Evolutionary conservation across 106 monocot genomes (phyloP).

Genomic region (Phalaenopsis equestris): DNA sequence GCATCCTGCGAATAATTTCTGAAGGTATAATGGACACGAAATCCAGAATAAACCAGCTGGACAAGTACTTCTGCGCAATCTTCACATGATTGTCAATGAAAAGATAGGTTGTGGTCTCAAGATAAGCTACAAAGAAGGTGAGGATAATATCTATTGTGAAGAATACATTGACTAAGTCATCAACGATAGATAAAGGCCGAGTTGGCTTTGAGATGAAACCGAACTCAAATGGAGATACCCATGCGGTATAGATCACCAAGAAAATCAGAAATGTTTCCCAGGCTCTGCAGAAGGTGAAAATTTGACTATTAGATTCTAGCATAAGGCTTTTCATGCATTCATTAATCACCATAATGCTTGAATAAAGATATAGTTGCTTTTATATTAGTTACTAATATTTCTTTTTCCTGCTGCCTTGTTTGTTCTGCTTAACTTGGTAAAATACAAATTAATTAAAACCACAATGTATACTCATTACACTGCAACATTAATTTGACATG

Average conservation of each 20-base stretch:
- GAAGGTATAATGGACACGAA: slow-evolving; percentile 57
- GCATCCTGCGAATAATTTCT: slow-evolving; percentile 40
- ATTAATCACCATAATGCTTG: no score
- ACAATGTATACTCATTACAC: no score
- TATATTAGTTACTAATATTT: no score
- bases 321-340: no score
- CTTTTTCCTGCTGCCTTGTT: no score
- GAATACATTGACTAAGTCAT: slow-evolving; percentile 72
- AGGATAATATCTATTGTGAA: slow-evolving; percentile 68
- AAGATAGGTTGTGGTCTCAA: slow-evolving; percentile 51
- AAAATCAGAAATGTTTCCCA: slow-evolving; percentile 67
- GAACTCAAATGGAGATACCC: slow-evolving; percentile 81
- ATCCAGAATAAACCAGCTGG: slow-evolving; percentile 60
- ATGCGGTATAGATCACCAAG: slow-evolving; percentile 62
- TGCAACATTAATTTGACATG: no score
- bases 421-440: no score
- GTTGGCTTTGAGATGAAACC: slow-evolving; percentile 43
- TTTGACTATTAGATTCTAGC: background rate
- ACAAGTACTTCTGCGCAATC: slow-evolving; percentile 52
- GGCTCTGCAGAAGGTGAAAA: slow-evolving; percentile 21
- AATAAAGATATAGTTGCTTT: no score
- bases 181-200: slow-evolving; percentile 26
- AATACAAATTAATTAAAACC: no score
- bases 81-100: slow-evolving; percentile 39
- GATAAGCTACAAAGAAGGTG: slow-evolving; percentile 84